phyloP scores from a whole-genome alignment of 164 flowering plant species.

The Hamamelis virginiana region DNA sequence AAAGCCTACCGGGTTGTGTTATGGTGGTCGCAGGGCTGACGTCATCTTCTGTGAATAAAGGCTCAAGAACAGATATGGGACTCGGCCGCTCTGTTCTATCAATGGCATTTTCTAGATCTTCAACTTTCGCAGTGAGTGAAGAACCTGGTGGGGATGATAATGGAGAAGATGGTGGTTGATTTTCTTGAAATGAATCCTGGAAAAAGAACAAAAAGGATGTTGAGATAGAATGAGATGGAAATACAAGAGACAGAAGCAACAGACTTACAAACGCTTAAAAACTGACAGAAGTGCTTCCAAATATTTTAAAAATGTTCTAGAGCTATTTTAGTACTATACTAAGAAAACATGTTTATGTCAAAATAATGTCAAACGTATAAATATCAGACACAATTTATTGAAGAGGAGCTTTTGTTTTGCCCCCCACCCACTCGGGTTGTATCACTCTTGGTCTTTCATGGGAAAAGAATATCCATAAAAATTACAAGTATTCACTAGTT shows the following conservation, averaged over 20 bases:
- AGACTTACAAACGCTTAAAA: not conserved
- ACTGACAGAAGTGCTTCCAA: no score
- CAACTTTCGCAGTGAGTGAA: constrained; percentile 24
- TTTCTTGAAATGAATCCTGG: constrained; percentile 41
- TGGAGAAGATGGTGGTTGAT: constrained; percentile 23
- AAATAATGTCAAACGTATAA: no score
- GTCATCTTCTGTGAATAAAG: constrained; percentile 60
- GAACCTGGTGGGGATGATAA: constrained; percentile 34
- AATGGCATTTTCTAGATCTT: constrained; percentile 27
- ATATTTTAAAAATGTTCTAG: no score
- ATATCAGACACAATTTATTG: no score
- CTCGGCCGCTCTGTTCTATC: constrained; percentile 64
- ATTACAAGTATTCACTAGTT: no score
- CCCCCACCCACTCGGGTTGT: no score
- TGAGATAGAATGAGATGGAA: constrained; percentile 1
- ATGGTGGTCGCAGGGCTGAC: constrained; percentile 49
- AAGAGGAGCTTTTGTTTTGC: no score
- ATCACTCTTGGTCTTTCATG: no score
- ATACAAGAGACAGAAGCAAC: constrained; percentile 3
- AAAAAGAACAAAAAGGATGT: constrained; percentile 6
- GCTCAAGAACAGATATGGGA: constrained; percentile 89
- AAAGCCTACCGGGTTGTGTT: constrained; percentile 46
- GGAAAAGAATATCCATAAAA: no score
- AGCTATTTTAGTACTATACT: no score
- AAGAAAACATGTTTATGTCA: no score